A percentile compares a stretch with the other conserved stretches of the same genome.
Evolutionary conservation across 768 basidiomycete species (phyloP).

Genomic region (Russula sp.): DNA sequence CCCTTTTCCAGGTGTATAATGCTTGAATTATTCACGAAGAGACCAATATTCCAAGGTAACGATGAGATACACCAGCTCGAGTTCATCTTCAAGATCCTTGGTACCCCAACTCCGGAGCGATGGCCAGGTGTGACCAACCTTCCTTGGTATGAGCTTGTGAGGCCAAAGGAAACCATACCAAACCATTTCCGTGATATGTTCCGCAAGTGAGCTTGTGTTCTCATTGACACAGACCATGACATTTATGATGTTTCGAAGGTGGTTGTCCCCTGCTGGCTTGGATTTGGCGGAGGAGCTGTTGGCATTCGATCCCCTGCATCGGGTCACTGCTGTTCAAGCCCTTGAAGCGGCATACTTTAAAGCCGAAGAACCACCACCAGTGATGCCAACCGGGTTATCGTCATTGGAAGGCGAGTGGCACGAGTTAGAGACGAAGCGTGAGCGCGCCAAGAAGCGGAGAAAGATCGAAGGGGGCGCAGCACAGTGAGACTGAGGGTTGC

Average conservation of each 20-base stretch:
- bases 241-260: slow-evolving; percentile 38
- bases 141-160: slow-evolving; percentile 99
- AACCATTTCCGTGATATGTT: slow-evolving; percentile 83
- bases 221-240: not conserved
- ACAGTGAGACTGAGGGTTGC: slow-evolving; percentile 17
- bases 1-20: slow-evolving; percentile 78
- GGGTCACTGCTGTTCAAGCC: slow-evolving; percentile 74
- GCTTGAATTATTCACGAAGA: slow-evolving; percentile 93
- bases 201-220: slow-evolving; percentile 51
- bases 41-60: slow-evolving; percentile 95
- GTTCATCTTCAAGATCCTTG: slow-evolving; percentile 83
- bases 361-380: slow-evolving; percentile 65
- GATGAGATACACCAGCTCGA: slow-evolving; percentile 98
- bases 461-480: slow-evolving; percentile 40
- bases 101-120: slow-evolving; percentile 73
- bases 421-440: slow-evolving; percentile 91
- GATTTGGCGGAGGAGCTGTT: slow-evolving; percentile 83
- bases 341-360: slow-evolving; percentile 80
- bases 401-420: slow-evolving; percentile 94
- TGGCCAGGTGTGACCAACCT: slow-evolving; percentile 81
- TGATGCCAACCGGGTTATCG: slow-evolving; percentile 72
- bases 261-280: slow-evolving; percentile 79
- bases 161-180: slow-evolving; percentile 66
- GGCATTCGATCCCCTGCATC: slow-evolving; percentile 68
- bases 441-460: slow-evolving; percentile 74